These are phyloP conservation scores for Diophrys appendiculata DNA, from an alignment of 73 alveolate species.

Conservation along the genomic window DNA sequence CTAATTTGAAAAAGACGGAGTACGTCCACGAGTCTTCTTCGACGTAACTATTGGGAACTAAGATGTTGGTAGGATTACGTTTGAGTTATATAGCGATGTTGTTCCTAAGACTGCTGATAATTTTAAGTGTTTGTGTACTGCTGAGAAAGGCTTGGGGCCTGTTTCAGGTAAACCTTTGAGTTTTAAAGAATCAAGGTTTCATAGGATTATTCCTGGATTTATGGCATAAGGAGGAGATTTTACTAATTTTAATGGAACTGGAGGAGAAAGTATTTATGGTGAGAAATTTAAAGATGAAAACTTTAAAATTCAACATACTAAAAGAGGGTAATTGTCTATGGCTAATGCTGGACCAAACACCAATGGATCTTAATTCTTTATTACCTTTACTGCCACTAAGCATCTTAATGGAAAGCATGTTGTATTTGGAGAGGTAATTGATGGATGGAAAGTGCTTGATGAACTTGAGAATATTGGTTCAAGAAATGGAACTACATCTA, in stretches of 20 bases:
- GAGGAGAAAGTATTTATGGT: constrained; percentile 87
- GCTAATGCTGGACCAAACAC: constrained; percentile 89
- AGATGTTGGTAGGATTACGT: constrained; percentile 68
- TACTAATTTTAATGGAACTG: constrained; percentile 79
- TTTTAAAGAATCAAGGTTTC: constrained; percentile 75
- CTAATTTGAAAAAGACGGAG: neutral
- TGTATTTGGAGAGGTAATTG: constrained; percentile 88
- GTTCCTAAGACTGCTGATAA: constrained; percentile 77
- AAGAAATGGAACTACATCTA: constrained; percentile 53
- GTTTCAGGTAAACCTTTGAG: constrained; percentile 41
- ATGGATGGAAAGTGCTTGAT: constrained; percentile 81
- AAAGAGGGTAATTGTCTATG: constrained; percentile 88
- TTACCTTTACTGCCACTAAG: constrained; percentile 81
- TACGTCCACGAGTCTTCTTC: constrained; percentile 60
- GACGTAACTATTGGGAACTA: constrained; percentile 84
- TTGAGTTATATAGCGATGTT: constrained; percentile 68
- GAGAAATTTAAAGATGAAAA: constrained; percentile 86
- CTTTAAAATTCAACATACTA: constrained; percentile 68
- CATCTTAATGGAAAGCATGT: constrained; percentile 94
- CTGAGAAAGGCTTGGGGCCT: constrained; percentile 65
- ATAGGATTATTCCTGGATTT: constrained; percentile 75
- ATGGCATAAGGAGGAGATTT: constrained; percentile 90
- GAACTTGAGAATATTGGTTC: constrained; percentile 78
- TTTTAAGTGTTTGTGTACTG: constrained; percentile 81
- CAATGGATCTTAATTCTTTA: constrained; percentile 88